Conservation (phyloP, 1,284 basidiomycete species). For the Golubevia sp. region DNA sequence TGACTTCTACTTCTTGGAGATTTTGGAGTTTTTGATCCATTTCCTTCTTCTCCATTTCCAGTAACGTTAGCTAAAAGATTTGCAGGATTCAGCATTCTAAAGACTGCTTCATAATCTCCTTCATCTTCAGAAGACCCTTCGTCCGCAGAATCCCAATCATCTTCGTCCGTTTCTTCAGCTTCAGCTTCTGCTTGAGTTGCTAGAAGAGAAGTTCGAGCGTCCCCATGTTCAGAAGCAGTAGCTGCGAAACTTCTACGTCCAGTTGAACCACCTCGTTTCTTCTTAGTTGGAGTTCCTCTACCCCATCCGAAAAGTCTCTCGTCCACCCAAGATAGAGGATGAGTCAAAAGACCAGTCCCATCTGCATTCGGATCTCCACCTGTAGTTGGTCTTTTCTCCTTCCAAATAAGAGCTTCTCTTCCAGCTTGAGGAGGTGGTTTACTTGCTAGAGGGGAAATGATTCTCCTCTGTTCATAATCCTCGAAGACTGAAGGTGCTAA, state of each 20-base stretch:
- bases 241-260: conserved; percentile 3
- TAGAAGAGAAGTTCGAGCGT: neutral
- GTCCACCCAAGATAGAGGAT: conserved; percentile 56
- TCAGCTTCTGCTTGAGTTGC: conserved; percentile 7
- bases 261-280: conserved; percentile 13
- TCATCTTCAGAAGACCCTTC: conserved; percentile 32
- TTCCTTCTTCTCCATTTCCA: conserved; percentile 12
- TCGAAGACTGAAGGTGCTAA: conserved; percentile 49
- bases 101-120: conserved; percentile 53
- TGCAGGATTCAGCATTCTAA: conserved; percentile 43
- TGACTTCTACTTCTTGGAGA: conserved; percentile 24
- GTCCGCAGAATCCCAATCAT: conserved; percentile 21
- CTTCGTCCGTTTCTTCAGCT: conserved; percentile 15
- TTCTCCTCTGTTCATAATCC: conserved; percentile 40
- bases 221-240: neutral
- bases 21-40: conserved; percentile 19
- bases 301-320: conserved; percentile 59
- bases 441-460: conserved; percentile 19
- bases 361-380: conserved; percentile 12
- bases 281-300: neutral
- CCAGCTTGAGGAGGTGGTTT: conserved; percentile 38
- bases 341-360: conserved; percentile 31
- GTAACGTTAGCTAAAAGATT: conserved; percentile 11
- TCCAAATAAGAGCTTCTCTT: conserved; percentile 34
- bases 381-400: conserved; percentile 19